Evolutionary conservation across 495 filamentous ascomycete species (phyloP).

Genomic region (Schizothecium vesticola): DNA sequence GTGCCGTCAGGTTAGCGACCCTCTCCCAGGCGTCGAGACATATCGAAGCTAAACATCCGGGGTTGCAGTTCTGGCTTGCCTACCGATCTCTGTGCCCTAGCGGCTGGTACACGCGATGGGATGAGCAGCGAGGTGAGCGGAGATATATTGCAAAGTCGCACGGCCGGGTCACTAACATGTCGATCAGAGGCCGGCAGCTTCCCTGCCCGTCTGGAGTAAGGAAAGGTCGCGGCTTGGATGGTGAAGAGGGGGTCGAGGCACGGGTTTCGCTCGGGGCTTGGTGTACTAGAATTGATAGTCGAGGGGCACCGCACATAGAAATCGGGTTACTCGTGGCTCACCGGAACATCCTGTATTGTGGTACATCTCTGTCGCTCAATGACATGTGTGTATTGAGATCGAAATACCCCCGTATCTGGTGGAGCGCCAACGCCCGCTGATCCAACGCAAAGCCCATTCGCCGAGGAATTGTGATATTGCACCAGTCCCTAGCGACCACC

Average conservation of each 20-base stretch:
- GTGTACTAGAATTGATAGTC: slow-evolving; percentile 22
- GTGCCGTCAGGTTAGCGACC: slow-evolving; percentile 73
- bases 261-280: slow-evolving; percentile 11
- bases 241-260: slow-evolving; percentile 5
- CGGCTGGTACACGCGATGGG: slow-evolving; percentile 92
- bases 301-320: slow-evolving; percentile 29
- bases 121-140: slow-evolving; percentile 86
- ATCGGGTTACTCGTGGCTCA: slow-evolving; percentile 9
- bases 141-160: neutral
- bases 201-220: slow-evolving; percentile 61
- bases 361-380: neutral
- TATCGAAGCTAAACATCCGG: slow-evolving; percentile 2
- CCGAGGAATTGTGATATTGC: neutral
- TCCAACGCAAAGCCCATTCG: neutral
- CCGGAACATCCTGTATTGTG: neutral
- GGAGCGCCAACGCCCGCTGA: neutral
- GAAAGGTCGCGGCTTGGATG: neutral
- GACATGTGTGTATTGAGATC: neutral
- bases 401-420: neutral
- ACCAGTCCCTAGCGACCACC: neutral
- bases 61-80: slow-evolving; percentile 78
- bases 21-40: slow-evolving; percentile 20
- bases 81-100: slow-evolving; percentile 97
- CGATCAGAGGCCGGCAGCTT: slow-evolving; percentile 82
- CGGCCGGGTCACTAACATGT: slow-evolving; percentile 17